phyloP scores from a whole-genome alignment of 2,329 filamentous ascomycete genomes.

The Phialophora verrucosa region DNA sequence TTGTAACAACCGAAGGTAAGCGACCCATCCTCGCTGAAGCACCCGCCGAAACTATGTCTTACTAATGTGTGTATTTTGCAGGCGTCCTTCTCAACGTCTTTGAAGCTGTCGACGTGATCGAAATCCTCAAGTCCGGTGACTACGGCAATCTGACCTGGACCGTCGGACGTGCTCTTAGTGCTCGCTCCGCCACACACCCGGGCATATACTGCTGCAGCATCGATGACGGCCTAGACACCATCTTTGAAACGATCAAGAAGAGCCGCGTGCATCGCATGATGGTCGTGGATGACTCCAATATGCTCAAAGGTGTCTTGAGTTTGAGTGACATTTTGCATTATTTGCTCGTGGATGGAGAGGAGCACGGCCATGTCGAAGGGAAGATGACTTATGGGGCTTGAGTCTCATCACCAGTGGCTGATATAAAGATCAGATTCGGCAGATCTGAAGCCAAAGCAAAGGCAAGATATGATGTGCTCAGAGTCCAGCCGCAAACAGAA shows the following conservation, averaged over 20 bases:
- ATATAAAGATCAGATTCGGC: neutral
- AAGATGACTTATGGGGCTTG: conserved; percentile 9
- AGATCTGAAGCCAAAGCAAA: neutral
- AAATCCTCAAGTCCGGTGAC: conserved; percentile 87
- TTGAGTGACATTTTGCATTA: conserved; percentile 97
- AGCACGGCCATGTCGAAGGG: conserved; percentile 20
- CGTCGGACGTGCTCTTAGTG: conserved; percentile 74
- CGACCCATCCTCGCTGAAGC: neutral
- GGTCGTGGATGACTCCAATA: conserved; percentile 87
- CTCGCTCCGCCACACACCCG: conserved; percentile 71
- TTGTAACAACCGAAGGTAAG: conserved; percentile 76
- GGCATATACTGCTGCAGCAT: conserved; percentile 96
- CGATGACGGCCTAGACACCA: conserved; percentile 89
- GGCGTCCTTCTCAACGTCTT: conserved; percentile 89
- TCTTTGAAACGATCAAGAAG: conserved; percentile 95
- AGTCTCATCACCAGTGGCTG: neutral
- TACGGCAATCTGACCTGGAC: conserved; percentile 89
- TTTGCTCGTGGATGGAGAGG: conserved; percentile 76
- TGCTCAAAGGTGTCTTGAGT: conserved; percentile 86
- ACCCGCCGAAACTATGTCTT: neutral
- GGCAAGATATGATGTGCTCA: neutral
- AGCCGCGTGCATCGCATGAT: conserved; percentile 92
- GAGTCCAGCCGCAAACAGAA: neutral
- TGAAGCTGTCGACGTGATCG: conserved; percentile 95
- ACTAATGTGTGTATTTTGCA: conserved; percentile 38